Evolutionary conservation across 306 rosid species (phyloP), one percentile per base, ranked within the genome.

Genomic region (Vicia villosa): DNA sequence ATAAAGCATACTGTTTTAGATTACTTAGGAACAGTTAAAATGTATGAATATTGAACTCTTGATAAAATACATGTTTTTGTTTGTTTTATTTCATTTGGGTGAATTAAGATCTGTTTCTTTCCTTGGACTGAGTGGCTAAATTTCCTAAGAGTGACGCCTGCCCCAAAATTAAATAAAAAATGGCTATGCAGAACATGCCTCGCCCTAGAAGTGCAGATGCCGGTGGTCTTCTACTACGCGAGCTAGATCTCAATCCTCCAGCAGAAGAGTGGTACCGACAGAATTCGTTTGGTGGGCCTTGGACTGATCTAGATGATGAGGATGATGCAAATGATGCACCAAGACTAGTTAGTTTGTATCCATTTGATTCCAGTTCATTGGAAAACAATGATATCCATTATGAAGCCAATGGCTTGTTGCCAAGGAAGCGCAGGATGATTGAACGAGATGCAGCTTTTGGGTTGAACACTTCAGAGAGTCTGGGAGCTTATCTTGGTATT

Each of bases 381-480:
- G 97, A 88, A 65, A 80, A 81, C 73, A 79, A 79, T 50, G 82
- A 88, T 77, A 83, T 80, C 73, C 65, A 66, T 82, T 57, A 84
- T 74, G 94, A 92, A 74, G 72, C 86, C 74, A 86, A 79, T 73
- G 85, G 82, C 43, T 74, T 94, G 77, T 87, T 90, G 97, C 97
- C 98, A 30, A 80, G 95, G 87, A 90, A 94, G 78, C 98, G 97
- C 81, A 84, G 97, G 81, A 73, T 94, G 83, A 88, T 96, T 55
- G 98, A 94, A 80, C 82, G 98, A 83, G 98, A 94, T 84, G 98
- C 98, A 56, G 98, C 97, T 83, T 94, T 94, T 85, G 97, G 97
- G 68, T 78, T 94, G 78, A 94, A 88, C 75, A 85, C 95, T 52
- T 94, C 96, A 20, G 87, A 84, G 38, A 96, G 95, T 51, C 75